Evolutionary conservation across 208 protist genomes (phyloP).

Genomic region (Strigomonas galati): DNA sequence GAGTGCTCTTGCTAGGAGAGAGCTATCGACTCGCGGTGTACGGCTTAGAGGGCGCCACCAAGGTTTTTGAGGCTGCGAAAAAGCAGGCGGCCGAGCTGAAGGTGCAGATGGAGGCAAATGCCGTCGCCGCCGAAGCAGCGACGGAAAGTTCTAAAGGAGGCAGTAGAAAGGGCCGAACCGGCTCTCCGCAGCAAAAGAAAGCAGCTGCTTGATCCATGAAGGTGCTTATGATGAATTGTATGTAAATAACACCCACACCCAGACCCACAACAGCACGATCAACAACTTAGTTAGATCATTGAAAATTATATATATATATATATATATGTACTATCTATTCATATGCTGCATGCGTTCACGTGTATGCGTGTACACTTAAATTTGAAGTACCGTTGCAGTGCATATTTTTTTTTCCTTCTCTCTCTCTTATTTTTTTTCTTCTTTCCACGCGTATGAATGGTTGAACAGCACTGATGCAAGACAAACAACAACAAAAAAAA

Average conservation of each 20-base stretch:
- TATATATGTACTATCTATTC: background rate
- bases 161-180: background rate
- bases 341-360: no score
- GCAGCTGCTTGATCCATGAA: background rate
- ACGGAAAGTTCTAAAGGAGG: background rate
- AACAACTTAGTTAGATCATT: no score
- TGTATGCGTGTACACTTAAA: background rate
- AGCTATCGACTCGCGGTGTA: slow-evolving; percentile 33
- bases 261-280: no score
- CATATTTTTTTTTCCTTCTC: no score
- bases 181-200: slow-evolving; percentile 1
- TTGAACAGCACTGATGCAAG: no score
- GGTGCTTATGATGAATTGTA: no score
- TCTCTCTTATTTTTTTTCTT: slow-evolving; percentile 3
- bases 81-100: background rate
- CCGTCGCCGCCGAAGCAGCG: no score
- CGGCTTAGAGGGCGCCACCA: slow-evolving; percentile 26
- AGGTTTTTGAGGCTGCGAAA: slow-evolving; percentile 13
- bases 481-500: background rate
- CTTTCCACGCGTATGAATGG: no score
- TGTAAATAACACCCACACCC: no score
- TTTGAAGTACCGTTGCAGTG: no score
- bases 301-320: no score
- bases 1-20: slow-evolving; percentile 35
- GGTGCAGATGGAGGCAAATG: background rate